These are phyloP conservation scores for Candida hungchunana DNA, from an alignment of 805 yeast species.

Conservation along the genomic window DNA sequence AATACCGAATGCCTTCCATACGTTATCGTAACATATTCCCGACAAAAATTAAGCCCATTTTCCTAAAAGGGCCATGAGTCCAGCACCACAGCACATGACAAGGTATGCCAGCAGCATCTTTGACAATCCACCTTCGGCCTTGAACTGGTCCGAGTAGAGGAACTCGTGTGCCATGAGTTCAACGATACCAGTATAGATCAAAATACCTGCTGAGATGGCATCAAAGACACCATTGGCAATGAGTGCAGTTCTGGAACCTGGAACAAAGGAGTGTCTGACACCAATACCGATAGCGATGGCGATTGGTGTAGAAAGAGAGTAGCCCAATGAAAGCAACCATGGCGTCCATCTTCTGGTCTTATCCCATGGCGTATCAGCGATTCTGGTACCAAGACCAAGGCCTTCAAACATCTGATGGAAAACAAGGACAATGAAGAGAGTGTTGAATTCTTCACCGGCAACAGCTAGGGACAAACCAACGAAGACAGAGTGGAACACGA, in stretches of 20 bases:
- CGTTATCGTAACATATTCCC: too few relatives aligned
- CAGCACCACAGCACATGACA: constrained; percentile 61
- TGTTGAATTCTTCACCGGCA: constrained; percentile 69
- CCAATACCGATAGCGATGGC: constrained; percentile 79
- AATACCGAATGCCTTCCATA: too few relatives aligned
- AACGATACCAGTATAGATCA: constrained; percentile 72
- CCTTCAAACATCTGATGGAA: constrained; percentile 87
- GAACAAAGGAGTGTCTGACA: constrained; percentile 57
- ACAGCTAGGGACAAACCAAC: constrained; percentile 76
- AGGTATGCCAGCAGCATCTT: constrained; percentile 49
- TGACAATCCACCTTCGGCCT: constrained; percentile 50
- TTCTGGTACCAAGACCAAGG: constrained; percentile 76
- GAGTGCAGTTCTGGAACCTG: constrained; percentile 53
- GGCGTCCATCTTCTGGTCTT: constrained; percentile 43
- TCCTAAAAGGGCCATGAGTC: constrained; percentile 72
- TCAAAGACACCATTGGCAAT: constrained; percentile 72
- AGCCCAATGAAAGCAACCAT: constrained; percentile 50
- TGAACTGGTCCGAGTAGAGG: constrained; percentile 56
- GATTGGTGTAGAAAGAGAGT: constrained; percentile 61
- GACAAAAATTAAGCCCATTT: constrained; percentile 62
- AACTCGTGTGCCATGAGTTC: constrained; percentile 80
- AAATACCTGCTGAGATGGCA: constrained; percentile 72
- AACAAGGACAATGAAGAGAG: constrained; percentile 63
- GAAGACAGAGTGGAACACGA: constrained; percentile 78
- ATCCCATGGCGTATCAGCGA: constrained; percentile 46